These are phyloP conservation scores for Candida adriatica DNA, from an alignment of 805 yeast species.

Conservation along the genomic window DNA sequence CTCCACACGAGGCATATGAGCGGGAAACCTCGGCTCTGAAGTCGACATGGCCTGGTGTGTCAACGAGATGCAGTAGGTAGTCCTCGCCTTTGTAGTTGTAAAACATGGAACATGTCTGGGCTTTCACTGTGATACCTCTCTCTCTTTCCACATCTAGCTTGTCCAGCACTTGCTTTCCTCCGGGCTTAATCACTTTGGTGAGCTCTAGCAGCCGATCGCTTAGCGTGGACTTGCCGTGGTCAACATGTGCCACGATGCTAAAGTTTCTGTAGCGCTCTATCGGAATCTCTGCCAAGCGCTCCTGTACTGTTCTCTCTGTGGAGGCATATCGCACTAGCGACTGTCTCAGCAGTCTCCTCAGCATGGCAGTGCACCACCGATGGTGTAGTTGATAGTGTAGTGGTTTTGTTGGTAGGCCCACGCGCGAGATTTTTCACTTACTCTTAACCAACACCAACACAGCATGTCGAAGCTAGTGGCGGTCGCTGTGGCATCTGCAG, in stretches of 20 bases:
- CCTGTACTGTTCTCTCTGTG: no score
- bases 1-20: slow-evolving; percentile 94
- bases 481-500: slow-evolving; percentile 27
- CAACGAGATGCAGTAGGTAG: slow-evolving; percentile 83
- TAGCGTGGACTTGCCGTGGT: slow-evolving; percentile 81
- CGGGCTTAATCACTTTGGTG: slow-evolving; percentile 82
- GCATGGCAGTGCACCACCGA: no score
- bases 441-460: no score
- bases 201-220: slow-evolving; percentile 83
- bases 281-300: slow-evolving; percentile 72
- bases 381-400: no score
- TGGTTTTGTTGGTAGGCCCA: no score
- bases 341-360: no score
- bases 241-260: slow-evolving; percentile 95
- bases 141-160: slow-evolving; percentile 92
- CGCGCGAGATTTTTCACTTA: no score
- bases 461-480: slow-evolving; percentile 20
- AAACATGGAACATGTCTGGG: slow-evolving; percentile 94
- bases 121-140: slow-evolving; percentile 94
- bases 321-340: no score
- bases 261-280: slow-evolving; percentile 79
- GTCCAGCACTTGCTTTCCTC: slow-evolving; percentile 83
- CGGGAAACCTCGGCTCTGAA: slow-evolving; percentile 90
- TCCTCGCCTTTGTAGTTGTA: slow-evolving; percentile 62
- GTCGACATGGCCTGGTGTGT: slow-evolving; percentile 98